Evolutionary conservation across 2,329 filamentous ascomycete species (phyloP).

Genomic region (Chaetomium globosum): DNA sequence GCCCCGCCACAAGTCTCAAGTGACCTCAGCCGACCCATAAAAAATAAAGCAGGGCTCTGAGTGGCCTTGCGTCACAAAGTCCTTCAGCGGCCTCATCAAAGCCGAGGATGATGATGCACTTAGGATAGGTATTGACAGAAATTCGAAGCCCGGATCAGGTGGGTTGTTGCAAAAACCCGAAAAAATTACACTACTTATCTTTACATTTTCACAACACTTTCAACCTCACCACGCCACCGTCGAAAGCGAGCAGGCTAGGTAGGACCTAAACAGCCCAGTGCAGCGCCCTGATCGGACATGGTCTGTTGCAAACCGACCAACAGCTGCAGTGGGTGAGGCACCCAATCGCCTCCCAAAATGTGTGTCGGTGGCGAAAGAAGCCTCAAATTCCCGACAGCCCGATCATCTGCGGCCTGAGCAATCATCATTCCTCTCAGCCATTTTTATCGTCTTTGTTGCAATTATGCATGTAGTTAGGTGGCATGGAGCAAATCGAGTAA

Average conservation of each 20-base stretch:
- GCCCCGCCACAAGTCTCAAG: slow-evolving; percentile 2
- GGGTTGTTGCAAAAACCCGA: too few species aligned
- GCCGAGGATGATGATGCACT: background rate
- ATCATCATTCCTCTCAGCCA: background rate
- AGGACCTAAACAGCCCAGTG: background rate
- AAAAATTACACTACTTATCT: background rate
- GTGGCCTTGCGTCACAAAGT: too few species aligned
- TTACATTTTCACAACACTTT: background rate
- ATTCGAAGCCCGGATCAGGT: too few species aligned
- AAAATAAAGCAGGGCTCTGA: background rate
- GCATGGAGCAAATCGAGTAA: background rate
- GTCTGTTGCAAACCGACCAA: background rate
- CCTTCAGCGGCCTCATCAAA: background rate
- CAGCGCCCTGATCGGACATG: background rate
- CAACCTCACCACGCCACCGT: background rate
- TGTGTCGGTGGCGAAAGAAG: background rate
- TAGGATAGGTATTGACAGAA: background rate
- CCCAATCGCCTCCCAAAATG: background rate
- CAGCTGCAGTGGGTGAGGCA: background rate
- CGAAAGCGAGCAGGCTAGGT: background rate
- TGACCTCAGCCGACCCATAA: background rate
- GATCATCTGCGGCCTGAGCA: background rate
- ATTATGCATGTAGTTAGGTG: background rate
- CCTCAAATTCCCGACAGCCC: background rate
- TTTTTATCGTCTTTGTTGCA: background rate